These are phyloP conservation scores for Colletotrichum graminicola DNA, from an alignment of 2,329 filamentous ascomycete genomes.

Conservation along the genomic window DNA sequence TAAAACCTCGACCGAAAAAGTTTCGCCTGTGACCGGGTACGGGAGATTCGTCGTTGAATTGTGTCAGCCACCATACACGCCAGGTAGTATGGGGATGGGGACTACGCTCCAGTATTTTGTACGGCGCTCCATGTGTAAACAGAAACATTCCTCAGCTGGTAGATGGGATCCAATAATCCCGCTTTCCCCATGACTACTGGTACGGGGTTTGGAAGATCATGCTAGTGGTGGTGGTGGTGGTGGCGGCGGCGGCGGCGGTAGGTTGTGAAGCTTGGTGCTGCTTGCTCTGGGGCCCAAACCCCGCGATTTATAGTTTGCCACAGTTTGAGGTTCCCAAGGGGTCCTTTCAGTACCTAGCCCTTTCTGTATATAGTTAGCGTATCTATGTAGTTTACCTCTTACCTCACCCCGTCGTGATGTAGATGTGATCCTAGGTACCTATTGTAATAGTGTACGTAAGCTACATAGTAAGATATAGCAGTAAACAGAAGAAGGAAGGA, in stretches of 20 bases:
- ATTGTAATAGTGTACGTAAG: too few species aligned
- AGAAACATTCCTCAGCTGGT: not conserved
- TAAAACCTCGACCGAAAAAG: slow-evolving; percentile 1
- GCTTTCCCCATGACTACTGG: not conserved
- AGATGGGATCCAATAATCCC: not conserved
- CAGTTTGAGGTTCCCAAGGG: slow-evolving; percentile 35
- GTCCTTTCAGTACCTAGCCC: not conserved
- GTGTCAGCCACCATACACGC: too few species aligned
- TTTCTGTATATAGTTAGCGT: too few species aligned
- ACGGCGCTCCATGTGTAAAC: not conserved
- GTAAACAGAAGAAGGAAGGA: not conserved
- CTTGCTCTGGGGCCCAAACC: slow-evolving; percentile 13
- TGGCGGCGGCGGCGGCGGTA: not conserved
- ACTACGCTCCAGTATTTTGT: not conserved
- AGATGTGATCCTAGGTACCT: too few species aligned
- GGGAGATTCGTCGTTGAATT: not conserved
- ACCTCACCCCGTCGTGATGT: not conserved
- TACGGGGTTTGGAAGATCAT: slow-evolving; percentile 1
- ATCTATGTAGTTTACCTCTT: not conserved
- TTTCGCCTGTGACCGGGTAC: not conserved
- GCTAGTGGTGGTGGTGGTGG: not conserved
- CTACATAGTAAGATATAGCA: not conserved
- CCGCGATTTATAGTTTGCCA: slow-evolving; percentile 39
- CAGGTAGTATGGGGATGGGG: too few species aligned
- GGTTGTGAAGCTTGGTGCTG: not conserved